Evolutionary conservation across 164 flowering plant species (phyloP).

Genomic region (Umbellularia californica): DNA sequence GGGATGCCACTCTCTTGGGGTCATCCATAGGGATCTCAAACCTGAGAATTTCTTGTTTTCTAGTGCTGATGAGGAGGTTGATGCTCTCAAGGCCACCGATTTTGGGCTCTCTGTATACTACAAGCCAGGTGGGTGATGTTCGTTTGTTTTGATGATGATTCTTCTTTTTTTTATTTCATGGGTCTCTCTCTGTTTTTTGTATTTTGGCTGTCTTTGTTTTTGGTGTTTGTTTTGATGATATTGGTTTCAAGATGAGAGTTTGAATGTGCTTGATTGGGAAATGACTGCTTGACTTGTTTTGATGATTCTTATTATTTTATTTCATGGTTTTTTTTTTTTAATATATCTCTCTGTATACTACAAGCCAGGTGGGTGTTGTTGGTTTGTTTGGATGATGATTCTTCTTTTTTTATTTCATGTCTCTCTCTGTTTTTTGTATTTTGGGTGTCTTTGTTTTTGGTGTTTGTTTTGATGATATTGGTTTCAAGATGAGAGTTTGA

Average conservation of each 20-base stretch:
- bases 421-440: neutral
- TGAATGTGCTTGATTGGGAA: too few species aligned
- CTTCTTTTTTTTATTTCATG: too few species aligned
- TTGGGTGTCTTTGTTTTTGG: neutral
- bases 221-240: too few species aligned
- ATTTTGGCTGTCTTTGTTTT: neutral
- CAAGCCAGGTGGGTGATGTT: slow-evolving; percentile 63
- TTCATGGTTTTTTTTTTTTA: too few species aligned
- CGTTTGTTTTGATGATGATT: too few species aligned
- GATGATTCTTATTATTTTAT: too few species aligned
- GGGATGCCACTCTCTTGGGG: slow-evolving; percentile 90
- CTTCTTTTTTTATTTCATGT: too few species aligned
- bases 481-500: too few species aligned
- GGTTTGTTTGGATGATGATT: too few species aligned
- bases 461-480: too few species aligned
- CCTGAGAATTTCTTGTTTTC: slow-evolving; percentile 93
- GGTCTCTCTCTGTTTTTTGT: neutral
- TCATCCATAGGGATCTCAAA: slow-evolving; percentile 90
- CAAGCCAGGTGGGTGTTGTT: slow-evolving; percentile 63
- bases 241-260: too few species aligned
- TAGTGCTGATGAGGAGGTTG: slow-evolving; percentile 51
- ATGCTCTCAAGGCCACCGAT: slow-evolving; percentile 76
- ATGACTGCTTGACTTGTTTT: too few species aligned
- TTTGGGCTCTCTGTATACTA: slow-evolving; percentile 86
- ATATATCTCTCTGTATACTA: slow-evolving; percentile 81